A percentile compares a stretch with the other conserved stretches of the same genome.
Conservation (phyloP, 139 green algal species). For the Coccomyxa sp. region DNA sequence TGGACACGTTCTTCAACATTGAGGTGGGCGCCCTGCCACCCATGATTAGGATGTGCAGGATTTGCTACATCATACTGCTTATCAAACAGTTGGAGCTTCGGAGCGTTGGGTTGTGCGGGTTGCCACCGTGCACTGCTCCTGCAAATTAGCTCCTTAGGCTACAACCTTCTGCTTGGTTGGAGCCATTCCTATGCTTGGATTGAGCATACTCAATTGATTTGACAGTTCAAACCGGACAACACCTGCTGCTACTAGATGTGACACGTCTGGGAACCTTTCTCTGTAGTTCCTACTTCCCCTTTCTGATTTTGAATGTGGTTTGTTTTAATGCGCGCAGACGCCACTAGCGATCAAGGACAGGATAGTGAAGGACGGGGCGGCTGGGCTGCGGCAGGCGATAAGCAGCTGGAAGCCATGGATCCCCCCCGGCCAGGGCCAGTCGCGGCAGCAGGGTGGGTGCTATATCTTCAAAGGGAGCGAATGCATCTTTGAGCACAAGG, state of each 20-base stretch:
- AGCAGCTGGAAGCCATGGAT: constrained; percentile 67
- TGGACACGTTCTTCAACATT: constrained; percentile 50
- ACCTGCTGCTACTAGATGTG: background rate
- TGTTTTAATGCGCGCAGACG: constrained; percentile 30
- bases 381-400: constrained; percentile 40
- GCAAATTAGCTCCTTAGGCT: too few species aligned
- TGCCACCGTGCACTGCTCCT: background rate
- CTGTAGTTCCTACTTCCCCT: too few species aligned
- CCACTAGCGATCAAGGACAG: constrained; percentile 53
- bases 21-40: constrained; percentile 15
- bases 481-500: constrained; percentile 55
- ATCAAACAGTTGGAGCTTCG: background rate
- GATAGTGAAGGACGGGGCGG: constrained; percentile 48
- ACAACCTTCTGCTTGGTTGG: too few species aligned
- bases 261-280: background rate
- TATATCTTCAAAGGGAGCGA: constrained; percentile 67
- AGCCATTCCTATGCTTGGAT: too few species aligned
- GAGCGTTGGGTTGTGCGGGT: background rate
- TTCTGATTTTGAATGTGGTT: too few species aligned
- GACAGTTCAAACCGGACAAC: background rate
- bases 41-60: background rate
- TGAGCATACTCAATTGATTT: too few species aligned
- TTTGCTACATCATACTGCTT: background rate
- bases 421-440: constrained; percentile 45
- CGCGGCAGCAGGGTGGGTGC: constrained; percentile 61